Conservation (phyloP, 1,284 basidiomycete species). For the Cryptococcus sp. region DNA sequence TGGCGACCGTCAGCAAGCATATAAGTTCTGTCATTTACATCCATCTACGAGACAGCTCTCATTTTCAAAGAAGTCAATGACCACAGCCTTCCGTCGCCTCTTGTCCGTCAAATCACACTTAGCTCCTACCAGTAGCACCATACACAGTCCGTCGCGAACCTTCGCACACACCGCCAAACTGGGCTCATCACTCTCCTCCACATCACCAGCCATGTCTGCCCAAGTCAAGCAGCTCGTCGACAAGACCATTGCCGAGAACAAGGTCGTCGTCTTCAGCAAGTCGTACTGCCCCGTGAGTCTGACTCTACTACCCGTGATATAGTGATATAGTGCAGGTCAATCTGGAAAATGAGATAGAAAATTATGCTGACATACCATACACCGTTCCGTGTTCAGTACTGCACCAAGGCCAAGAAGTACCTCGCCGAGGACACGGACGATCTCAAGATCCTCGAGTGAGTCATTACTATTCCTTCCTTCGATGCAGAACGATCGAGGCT, state of each 20-base stretch:
- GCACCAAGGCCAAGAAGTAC: conserved; percentile 46
- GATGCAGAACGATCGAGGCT: no score
- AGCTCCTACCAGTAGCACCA: neutral
- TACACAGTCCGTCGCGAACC: neutral
- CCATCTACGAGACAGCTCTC: neutral
- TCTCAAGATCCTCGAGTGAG: conserved; percentile 47
- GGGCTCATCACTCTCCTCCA: conserved; percentile 46
- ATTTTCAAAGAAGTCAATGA: conserved; percentile 22
- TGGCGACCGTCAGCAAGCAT: no score
- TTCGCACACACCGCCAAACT: conserved; percentile 38
- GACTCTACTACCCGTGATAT: no score
- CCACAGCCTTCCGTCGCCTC: conserved; percentile 31
- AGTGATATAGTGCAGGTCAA: neutral
- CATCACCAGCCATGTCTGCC: conserved; percentile 35
- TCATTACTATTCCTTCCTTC: no score
- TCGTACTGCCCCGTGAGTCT: conserved; percentile 51
- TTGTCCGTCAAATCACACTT: conserved; percentile 26
- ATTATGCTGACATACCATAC: neutral
- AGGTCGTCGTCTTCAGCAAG: conserved; percentile 52
- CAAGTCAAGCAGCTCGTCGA: conserved; percentile 48
- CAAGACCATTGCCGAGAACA: conserved; percentile 47
- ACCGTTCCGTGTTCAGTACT: no score
- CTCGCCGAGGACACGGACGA: conserved; percentile 35
- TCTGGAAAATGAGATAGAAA: no score
- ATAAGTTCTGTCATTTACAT: neutral